Percentiles rank a stretch among this genome's conserved stretches.
phyloP scores from a whole-genome alignment of 75 land plant genomes.

The Gnetum montanum region DNA sequence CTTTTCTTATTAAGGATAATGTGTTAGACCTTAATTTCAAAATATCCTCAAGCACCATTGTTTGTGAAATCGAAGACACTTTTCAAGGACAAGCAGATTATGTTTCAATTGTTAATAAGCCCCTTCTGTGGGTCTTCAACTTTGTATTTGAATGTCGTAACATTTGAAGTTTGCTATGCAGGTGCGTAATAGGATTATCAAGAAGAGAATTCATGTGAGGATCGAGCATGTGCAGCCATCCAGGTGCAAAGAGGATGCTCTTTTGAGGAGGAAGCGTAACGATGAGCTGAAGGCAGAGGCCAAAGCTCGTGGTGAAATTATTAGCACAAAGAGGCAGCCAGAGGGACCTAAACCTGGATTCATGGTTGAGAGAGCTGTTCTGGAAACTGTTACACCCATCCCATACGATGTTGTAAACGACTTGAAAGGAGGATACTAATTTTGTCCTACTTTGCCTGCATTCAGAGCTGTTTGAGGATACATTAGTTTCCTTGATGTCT shows the following conservation, averaged over 20 bases:
- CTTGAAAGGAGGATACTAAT: constrained; percentile 47
- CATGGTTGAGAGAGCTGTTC: constrained; percentile 43
- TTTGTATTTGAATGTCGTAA: too few relatives aligned
- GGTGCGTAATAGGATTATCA: constrained; percentile 59
- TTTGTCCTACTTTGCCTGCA: too few relatives aligned
- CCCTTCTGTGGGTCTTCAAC: too few relatives aligned
- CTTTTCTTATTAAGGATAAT: too few relatives aligned
- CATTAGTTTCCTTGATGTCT: too few relatives aligned
- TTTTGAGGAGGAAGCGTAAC: constrained; percentile 18
- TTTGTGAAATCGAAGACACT: too few relatives aligned
- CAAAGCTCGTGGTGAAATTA: constrained; percentile 30
- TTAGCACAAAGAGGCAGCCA: constrained; percentile 44
- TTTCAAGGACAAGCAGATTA: too few relatives aligned
- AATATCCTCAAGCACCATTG: too few relatives aligned
- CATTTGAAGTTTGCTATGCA: constrained; percentile 8
- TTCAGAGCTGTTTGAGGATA: neutral
- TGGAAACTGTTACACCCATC: constrained; percentile 50
- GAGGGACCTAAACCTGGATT: constrained; percentile 60
- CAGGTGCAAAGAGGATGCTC: constrained; percentile 31
- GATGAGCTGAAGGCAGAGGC: constrained; percentile 49
- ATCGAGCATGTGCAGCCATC: constrained; percentile 79
- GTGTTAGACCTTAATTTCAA: too few relatives aligned
- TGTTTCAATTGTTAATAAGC: too few relatives aligned
- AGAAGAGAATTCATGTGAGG: constrained; percentile 64
- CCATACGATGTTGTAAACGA: constrained; percentile 65